Percentiles rank a stretch among this genome's conserved stretches.
Conservation (phyloP, 2,329 filamentous ascomycete genomes). For the Beauveria medogensis region DNA sequence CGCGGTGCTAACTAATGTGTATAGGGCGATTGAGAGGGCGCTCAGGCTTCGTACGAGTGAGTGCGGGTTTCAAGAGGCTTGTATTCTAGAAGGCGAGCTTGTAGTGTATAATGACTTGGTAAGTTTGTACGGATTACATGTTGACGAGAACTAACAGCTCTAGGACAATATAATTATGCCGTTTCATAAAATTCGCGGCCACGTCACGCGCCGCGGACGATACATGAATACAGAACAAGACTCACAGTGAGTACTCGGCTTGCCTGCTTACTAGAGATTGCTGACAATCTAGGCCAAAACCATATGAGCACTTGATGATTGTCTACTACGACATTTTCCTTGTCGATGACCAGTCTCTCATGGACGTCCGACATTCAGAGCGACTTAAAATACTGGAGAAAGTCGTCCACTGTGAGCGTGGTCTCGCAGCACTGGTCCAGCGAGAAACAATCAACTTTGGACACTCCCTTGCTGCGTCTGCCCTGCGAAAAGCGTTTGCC, state of each 20-base stretch:
- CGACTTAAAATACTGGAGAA: conserved; percentile 52
- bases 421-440: conserved; percentile 58
- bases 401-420: conserved; percentile 43
- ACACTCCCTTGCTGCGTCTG: conserved; percentile 38
- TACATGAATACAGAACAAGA: conserved; percentile 62
- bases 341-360: conserved; percentile 44
- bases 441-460: conserved; percentile 62
- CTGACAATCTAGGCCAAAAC: conserved; percentile 30
- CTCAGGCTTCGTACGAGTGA: conserved; percentile 51
- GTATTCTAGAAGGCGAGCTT: conserved; percentile 78
- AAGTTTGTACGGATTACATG: conserved; percentile 12
- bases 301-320: conserved; percentile 52
- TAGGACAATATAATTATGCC: conserved; percentile 55
- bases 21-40: conserved; percentile 51
- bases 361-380: conserved; percentile 46
- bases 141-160: conserved; percentile 14
- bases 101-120: conserved; percentile 65
- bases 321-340: conserved; percentile 52
- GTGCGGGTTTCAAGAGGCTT: conserved; percentile 54
- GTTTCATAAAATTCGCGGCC: conserved; percentile 77
- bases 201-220: conserved; percentile 64
- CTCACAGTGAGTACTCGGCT: conserved; percentile 45
- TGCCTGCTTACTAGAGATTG: conserved; percentile 14
- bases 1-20: conserved; percentile 16
- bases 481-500: conserved; percentile 58